A percentile compares a stretch with the other conserved stretches of the same genome.
phyloP scores from a whole-genome alignment of 202 grass and related monocot genomes.

The Carex sylvatica region DNA sequence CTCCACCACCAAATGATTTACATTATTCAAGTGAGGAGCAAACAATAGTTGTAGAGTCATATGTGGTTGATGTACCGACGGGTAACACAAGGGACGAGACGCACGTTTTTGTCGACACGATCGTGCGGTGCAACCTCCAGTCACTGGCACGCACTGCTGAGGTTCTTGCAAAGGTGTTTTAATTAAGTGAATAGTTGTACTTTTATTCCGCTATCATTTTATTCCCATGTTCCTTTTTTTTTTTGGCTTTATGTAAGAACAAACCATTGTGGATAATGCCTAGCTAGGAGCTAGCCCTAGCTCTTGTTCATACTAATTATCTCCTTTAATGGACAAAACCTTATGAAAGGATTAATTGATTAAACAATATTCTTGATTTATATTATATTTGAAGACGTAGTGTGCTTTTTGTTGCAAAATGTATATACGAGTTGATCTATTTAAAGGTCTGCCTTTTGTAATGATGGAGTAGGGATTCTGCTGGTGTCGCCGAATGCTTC shows the following conservation, averaged over 20 bases:
- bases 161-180: slow-evolving; percentile 38
- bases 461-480: too few species aligned
- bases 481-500: too few species aligned
- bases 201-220: slow-evolving; percentile 13
- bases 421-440: neutral
- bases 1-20: neutral
- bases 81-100: slow-evolving; percentile 91
- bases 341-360: neutral
- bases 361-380: neutral
- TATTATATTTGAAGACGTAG: neutral
- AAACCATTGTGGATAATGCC: neutral
- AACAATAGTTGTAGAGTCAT: slow-evolving; percentile 79
- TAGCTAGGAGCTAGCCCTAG: neutral
- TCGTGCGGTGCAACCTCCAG: slow-evolving; percentile 90
- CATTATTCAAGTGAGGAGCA: neutral
- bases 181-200: slow-evolving; percentile 27
- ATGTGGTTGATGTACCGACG: slow-evolving; percentile 73
- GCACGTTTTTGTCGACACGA: slow-evolving; percentile 77
- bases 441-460: neutral
- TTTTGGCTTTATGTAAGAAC: neutral
- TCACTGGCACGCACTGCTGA: slow-evolving; percentile 75
- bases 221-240: neutral
- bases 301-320: neutral
- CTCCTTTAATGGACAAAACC: neutral
- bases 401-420: neutral